phyloP scores from a whole-genome alignment of 116 monocot genomes.

The Phalaenopsis hybrid region DNA sequence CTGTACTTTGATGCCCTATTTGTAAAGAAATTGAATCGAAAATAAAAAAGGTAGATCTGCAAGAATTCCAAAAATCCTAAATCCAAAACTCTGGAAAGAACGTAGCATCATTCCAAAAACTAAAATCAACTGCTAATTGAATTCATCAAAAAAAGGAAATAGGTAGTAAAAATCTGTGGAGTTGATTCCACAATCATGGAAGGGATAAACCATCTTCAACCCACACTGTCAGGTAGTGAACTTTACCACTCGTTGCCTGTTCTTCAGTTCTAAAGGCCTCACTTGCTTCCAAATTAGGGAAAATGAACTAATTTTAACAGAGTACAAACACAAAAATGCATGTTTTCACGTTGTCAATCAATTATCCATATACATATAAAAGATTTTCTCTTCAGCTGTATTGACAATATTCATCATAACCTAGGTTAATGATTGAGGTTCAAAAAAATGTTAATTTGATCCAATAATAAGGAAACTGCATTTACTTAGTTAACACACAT shows the following conservation, averaged over 20 bases:
- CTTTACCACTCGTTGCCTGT: neutral
- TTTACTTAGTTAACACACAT: neutral
- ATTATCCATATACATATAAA: neutral
- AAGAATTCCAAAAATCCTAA: too few species aligned
- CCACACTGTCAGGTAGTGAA: too few species aligned
- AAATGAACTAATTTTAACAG: neutral
- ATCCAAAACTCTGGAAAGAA: too few species aligned
- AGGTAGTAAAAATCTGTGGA: neutral
- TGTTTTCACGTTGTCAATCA: neutral
- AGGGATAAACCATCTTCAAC: neutral
- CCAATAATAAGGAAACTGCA: neutral
- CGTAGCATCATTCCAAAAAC: too few species aligned
- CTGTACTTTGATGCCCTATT: neutral
- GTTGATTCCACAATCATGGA: neutral
- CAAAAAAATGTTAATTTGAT: neutral
- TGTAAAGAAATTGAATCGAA: neutral
- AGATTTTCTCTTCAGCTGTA: neutral
- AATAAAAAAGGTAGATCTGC: neutral
- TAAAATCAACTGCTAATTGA: neutral
- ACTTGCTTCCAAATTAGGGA: neutral
- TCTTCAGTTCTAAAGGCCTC: neutral
- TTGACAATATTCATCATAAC: neutral
- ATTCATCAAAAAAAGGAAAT: neutral
- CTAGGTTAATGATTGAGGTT: neutral
- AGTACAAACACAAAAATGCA: neutral